phyloP scores from a whole-genome alignment of 2,329 filamentous ascomycete genomes.

The Neospermospora avenae region DNA sequence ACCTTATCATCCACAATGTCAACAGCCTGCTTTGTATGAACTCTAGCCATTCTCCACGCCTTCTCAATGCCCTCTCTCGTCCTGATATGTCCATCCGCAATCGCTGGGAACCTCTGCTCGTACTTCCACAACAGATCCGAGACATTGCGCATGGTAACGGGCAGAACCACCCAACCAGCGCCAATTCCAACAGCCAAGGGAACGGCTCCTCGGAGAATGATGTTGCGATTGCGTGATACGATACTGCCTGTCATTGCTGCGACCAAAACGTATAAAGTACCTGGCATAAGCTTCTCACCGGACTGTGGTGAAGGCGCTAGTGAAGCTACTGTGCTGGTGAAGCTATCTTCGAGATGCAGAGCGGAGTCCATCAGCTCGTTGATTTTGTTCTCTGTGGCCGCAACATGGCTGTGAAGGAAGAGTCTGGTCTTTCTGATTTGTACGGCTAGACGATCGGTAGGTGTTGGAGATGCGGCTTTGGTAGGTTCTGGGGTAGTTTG shows the following conservation, averaged over 20 bases:
- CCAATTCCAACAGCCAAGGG: constrained; percentile 78
- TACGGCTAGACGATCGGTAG: constrained; percentile 82
- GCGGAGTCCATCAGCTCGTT: constrained; percentile 78
- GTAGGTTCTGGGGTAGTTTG: constrained; percentile 28
- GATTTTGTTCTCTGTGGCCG: constrained; percentile 73
- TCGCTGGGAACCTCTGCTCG: constrained; percentile 80
- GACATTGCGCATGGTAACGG: constrained; percentile 87
- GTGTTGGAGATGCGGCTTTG: constrained; percentile 57
- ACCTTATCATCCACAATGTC: constrained; percentile 80
- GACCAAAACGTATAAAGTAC: constrained; percentile 87
- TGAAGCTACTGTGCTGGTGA: constrained; percentile 84
- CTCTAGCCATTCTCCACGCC: constrained; percentile 69
- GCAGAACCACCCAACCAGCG: constrained; percentile 80
- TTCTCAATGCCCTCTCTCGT: constrained; percentile 66
- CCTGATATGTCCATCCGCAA: constrained; percentile 77
- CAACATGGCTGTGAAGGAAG: constrained; percentile 73
- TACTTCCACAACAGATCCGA: constrained; percentile 86
- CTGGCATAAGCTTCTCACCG: constrained; percentile 86
- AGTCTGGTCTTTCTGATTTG: constrained; percentile 80
- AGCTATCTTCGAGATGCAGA: constrained; percentile 81
- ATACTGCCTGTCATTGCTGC: constrained; percentile 95
- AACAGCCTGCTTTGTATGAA: constrained; percentile 68
- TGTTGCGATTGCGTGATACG: constrained; percentile 79
- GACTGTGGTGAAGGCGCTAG: constrained; percentile 82
- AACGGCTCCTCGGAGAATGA: constrained; percentile 72